These are phyloP conservation scores for Syzygium malaccense DNA, from an alignment of 441 rosid genomes.

Conservation along the genomic window DNA sequence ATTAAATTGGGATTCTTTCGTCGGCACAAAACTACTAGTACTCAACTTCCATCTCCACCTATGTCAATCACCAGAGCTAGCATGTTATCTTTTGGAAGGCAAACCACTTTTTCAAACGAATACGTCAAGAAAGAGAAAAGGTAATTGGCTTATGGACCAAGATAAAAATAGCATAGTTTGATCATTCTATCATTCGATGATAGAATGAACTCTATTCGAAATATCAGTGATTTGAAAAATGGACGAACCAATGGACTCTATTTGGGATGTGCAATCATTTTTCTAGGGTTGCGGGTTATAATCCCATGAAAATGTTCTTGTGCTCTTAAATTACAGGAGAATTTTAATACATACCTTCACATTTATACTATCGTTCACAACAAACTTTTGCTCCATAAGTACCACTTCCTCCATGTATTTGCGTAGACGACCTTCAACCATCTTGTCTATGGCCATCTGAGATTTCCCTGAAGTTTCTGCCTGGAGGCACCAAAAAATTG, in stretches of 20 bases:
- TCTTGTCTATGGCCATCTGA: constrained; percentile 76
- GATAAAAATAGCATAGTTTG: background rate
- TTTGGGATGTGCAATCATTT: background rate
- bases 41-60: background rate
- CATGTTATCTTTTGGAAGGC: background rate
- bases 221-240: background rate
- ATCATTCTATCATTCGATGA: background rate
- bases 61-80: background rate
- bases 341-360: constrained; percentile 41
- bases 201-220: background rate
- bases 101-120: background rate
- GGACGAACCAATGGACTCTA: background rate
- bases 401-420: constrained; percentile 91
- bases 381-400: constrained; percentile 81
- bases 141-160: background rate
- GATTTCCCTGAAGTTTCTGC: constrained; percentile 83
- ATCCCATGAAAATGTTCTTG: background rate
- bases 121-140: background rate
- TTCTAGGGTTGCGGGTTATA: background rate
- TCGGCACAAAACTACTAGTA: background rate
- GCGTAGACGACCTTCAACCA: constrained; percentile 91
- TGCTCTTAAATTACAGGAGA: background rate
- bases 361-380: constrained; percentile 51
- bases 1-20: background rate
- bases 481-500: constrained; percentile 30